Evolutionary conservation across 148 eudicot genomes (phyloP).

Genomic region (Amaranthus hypochondriacus): DNA sequence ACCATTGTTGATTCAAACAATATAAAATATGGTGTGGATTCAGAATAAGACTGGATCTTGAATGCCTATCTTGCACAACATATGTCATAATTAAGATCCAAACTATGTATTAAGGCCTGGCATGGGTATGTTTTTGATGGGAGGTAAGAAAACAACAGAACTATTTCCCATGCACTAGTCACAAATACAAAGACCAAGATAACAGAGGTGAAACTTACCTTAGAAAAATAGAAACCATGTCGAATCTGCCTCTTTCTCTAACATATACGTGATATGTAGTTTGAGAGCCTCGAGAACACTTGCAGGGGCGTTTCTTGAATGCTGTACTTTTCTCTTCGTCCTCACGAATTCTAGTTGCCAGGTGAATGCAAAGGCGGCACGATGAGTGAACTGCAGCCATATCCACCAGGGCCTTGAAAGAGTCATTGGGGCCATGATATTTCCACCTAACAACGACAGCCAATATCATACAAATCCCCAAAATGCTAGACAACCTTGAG

Average conservation of each 20-base stretch:
- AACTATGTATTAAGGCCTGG: too few relatives aligned
- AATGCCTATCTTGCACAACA: too few relatives aligned
- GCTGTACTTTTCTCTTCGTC: constrained; percentile 51
- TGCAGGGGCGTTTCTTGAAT: constrained; percentile 72
- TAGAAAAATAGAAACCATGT: constrained; percentile 71
- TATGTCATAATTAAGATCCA: too few relatives aligned
- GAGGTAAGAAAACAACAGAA: background rate
- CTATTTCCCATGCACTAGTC: background rate
- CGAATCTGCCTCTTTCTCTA: constrained; percentile 87
- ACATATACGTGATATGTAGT: constrained; percentile 77
- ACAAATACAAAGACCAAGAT: background rate
- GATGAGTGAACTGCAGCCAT: constrained; percentile 99
- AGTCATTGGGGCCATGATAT: constrained; percentile 83
- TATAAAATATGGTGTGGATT: too few relatives aligned
- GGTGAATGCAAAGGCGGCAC: constrained; percentile 80
- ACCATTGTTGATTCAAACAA: too few relatives aligned
- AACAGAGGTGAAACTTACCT: constrained; percentile 41
- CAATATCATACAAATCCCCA: background rate
- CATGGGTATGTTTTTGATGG: too few relatives aligned
- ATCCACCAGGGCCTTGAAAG: constrained; percentile 92
- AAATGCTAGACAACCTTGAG: background rate
- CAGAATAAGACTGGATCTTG: too few relatives aligned
- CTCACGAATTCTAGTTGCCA: constrained; percentile 70
- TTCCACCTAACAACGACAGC: constrained; percentile 64
- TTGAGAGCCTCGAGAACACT: constrained; percentile 61